phyloP scores from a whole-genome alignment of 1,284 basidiomycete species.

The Ganoderma resinaceum region DNA sequence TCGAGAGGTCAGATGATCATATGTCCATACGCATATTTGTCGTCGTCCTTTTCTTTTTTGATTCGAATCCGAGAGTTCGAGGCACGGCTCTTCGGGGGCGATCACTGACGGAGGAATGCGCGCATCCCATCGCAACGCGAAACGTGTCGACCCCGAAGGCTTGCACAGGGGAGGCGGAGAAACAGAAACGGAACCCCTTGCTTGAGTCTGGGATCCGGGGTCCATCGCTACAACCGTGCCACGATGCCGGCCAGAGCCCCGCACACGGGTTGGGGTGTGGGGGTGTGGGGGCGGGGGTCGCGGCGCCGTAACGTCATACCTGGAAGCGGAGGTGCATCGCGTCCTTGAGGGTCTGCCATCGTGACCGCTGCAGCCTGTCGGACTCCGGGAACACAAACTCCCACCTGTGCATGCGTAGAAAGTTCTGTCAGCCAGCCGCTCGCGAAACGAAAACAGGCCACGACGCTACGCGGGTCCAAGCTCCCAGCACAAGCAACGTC shows the following conservation, averaged over 20 bases:
- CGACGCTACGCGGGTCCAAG: not conserved
- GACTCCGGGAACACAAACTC: constrained; percentile 41
- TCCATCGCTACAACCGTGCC: not conserved
- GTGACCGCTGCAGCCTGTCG: constrained; percentile 35
- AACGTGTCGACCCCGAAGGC: constrained; percentile 1
- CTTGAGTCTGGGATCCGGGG: not conserved
- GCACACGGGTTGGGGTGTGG: not conserved
- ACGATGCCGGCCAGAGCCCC: constrained; percentile 2
- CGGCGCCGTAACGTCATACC: constrained; percentile 6
- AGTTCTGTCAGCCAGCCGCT: constrained; percentile 17
- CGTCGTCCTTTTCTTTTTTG: constrained; percentile 3
- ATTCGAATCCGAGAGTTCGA: not conserved
- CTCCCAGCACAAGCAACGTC: not conserved
- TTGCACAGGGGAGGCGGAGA: not conserved
- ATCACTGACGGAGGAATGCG: not conserved
- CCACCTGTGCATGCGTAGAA: constrained; percentile 34
- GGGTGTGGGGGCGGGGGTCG: not conserved
- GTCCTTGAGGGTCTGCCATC: constrained; percentile 41
- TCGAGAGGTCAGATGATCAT: constrained; percentile 8
- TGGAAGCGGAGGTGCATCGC: constrained; percentile 38
- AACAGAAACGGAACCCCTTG: not conserved
- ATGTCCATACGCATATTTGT: constrained; percentile 4
- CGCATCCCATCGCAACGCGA: not conserved
- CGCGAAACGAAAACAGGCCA: not conserved
- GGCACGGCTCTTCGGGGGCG: not conserved